phyloP scores from a whole-genome alignment of 495 filamentous ascomycete genomes.

The Extremus antarcticus region DNA sequence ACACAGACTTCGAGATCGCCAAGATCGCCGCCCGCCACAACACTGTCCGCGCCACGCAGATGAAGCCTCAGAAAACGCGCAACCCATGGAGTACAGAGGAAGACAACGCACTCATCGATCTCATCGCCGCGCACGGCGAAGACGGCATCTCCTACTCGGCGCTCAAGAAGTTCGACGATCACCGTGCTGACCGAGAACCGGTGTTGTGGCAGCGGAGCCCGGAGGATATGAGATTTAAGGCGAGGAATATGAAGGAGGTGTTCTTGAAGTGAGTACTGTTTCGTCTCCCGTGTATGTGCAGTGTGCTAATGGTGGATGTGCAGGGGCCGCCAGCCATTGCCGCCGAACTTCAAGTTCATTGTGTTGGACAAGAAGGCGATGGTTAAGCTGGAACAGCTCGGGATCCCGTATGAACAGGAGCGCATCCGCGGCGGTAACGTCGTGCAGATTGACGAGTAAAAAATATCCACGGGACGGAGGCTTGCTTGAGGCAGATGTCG shows the following conservation, averaged over 20 bases:
- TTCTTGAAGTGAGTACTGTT: conserved; percentile 4
- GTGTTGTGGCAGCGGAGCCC: neutral
- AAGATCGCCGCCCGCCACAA: conserved; percentile 19
- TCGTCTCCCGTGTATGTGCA: neutral
- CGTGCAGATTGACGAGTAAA: too few species aligned
- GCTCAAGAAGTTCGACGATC: conserved; percentile 29
- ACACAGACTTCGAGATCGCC: conserved; percentile 10
- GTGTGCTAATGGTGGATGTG: neutral
- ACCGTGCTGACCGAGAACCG: neutral
- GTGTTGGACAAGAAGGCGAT: conserved; percentile 15
- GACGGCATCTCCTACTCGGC: conserved; percentile 43
- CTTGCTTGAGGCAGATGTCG: too few species aligned
- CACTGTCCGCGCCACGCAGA: conserved; percentile 4
- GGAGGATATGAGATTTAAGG: conserved; percentile 19
- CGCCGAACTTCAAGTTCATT: conserved; percentile 10
- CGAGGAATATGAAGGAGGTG: conserved; percentile 19
- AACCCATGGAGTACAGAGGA: conserved; percentile 39
- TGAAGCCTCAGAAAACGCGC: conserved; percentile 33
- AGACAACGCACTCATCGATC: conserved; percentile 37
- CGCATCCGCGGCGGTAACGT: neutral
- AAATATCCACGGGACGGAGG: too few species aligned
- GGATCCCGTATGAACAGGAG: conserved; percentile 9
- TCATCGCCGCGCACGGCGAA: conserved; percentile 36
- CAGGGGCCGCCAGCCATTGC: conserved; percentile 6
- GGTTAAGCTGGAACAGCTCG: conserved; percentile 3